Conservation (phyloP, 148 eudicot genomes). For the Fagopyrum esculentum region DNA sequence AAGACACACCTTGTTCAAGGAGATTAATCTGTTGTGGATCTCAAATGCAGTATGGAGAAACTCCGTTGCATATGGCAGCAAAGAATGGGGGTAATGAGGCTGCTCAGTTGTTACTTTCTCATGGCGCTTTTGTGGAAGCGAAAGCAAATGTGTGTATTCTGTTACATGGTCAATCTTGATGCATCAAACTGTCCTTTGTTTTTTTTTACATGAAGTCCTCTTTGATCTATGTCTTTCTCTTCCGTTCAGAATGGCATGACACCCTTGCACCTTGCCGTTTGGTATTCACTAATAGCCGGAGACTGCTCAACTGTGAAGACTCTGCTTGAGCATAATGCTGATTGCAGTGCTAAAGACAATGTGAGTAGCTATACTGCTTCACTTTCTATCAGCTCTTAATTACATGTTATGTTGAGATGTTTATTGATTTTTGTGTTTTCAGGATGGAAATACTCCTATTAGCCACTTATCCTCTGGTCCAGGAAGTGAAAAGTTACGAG, state of each 20-base stretch:
- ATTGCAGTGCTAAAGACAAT: slow-evolving; percentile 85
- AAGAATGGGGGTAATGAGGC: slow-evolving; percentile 92
- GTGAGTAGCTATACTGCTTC: slow-evolving; percentile 25
- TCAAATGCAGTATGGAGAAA: slow-evolving; percentile 81
- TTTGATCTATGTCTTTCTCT: background rate
- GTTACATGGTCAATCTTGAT: background rate
- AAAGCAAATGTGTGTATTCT: slow-evolving; percentile 66
- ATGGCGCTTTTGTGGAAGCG: slow-evolving; percentile 82
- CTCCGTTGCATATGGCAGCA: slow-evolving; percentile 98
- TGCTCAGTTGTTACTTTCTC: slow-evolving; percentile 75
- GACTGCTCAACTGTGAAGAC: slow-evolving; percentile 74
- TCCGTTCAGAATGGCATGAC: slow-evolving; percentile 90
- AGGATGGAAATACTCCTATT: slow-evolving; percentile 84
- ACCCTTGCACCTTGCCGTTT: slow-evolving; percentile 93
- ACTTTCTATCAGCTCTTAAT: background rate
- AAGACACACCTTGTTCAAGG: too few species aligned
- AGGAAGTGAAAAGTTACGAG: slow-evolving; percentile 62
- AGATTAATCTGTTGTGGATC: background rate
- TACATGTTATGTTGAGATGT: background rate
- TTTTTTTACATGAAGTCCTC: background rate
- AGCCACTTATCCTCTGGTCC: slow-evolving; percentile 72
- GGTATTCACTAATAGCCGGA: slow-evolving; percentile 73
- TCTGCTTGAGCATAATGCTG: slow-evolving; percentile 73
- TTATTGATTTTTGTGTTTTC: slow-evolving; percentile 13
- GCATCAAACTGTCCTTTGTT: background rate